phyloP scores from a whole-genome alignment of 2,329 filamentous ascomycete genomes.

The Emericellopsis cladophorae region DNA sequence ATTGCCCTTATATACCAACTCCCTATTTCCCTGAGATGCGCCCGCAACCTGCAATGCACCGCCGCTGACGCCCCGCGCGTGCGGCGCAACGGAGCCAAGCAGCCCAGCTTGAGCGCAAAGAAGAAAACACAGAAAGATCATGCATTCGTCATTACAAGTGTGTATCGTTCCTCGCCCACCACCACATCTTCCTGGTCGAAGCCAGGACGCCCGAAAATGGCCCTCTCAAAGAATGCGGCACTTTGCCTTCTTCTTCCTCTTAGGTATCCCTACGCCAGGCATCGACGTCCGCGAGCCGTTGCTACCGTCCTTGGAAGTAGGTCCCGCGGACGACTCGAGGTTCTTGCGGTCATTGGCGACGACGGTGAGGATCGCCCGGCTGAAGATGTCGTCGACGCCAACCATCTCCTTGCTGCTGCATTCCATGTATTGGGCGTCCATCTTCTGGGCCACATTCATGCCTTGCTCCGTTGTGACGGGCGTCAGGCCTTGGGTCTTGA shows the following conservation, averaged over 20 bases:
- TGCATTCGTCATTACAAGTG: slow-evolving; percentile 27
- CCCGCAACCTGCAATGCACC: background rate
- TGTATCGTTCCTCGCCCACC: slow-evolving; percentile 12
- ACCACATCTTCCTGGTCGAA: slow-evolving; percentile 1
- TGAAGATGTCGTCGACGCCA: slow-evolving; percentile 94
- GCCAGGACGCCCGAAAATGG: slow-evolving; percentile 3
- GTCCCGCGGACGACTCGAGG: slow-evolving; percentile 33
- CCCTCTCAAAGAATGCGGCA: slow-evolving; percentile 61
- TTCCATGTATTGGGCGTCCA: slow-evolving; percentile 93
- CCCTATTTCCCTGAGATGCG: slow-evolving; percentile 1
- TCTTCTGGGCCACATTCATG: slow-evolving; percentile 75
- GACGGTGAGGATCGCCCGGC: slow-evolving; percentile 78
- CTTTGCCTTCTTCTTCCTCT: slow-evolving; percentile 67
- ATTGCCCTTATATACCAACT: slow-evolving; percentile 1
- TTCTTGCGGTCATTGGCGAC: slow-evolving; percentile 68
- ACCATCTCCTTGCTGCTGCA: slow-evolving; percentile 97
- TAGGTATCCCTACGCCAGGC: slow-evolving; percentile 35
- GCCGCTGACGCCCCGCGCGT: no score
- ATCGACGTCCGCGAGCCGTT: slow-evolving; percentile 22
- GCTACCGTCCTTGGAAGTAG: slow-evolving; percentile 17
- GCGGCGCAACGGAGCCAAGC: no score
- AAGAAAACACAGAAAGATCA: slow-evolving; percentile 19
- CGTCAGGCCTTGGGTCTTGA: slow-evolving; percentile 93
- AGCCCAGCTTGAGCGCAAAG: slow-evolving; percentile 4
- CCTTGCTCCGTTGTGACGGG: slow-evolving; percentile 90